These are phyloP conservation scores for Scytalidium sp. DNA, from an alignment of 2,329 filamentous ascomycete species.

Conservation along the genomic window DNA sequence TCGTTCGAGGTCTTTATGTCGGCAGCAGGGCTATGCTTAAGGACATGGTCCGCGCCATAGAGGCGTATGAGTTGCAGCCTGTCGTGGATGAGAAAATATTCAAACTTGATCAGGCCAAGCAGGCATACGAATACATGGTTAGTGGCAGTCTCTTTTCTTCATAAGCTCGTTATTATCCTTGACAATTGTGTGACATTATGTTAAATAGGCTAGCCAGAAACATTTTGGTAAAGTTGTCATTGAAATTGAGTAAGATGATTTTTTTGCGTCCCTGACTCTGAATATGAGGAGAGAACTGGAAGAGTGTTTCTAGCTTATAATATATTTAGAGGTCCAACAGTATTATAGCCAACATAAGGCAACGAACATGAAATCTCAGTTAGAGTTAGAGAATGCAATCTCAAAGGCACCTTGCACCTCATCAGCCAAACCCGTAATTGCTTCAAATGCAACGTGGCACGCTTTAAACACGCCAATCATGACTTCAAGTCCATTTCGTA, in stretches of 20 bases:
- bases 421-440: neutral
- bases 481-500: neutral
- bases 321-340: no score
- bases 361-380: no score
- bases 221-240: conserved; percentile 43
- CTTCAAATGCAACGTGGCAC: neutral
- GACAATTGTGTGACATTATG: neutral
- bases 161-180: conserved; percentile 7
- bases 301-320: no score
- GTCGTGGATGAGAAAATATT: conserved; percentile 20
- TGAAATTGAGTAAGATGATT: conserved; percentile 22
- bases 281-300: no score
- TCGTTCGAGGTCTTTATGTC: conserved; percentile 17
- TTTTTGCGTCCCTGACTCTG: no score
- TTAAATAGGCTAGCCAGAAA: conserved; percentile 39
- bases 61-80: conserved; percentile 15
- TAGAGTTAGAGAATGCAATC: neutral
- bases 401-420: neutral
- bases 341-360: no score
- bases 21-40: conserved; percentile 17
- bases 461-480: neutral
- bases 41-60: conserved; percentile 21
- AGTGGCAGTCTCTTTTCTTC: neutral
- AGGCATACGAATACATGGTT: conserved; percentile 39
- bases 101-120: conserved; percentile 12